Percentiles rank a stretch among this genome's conserved stretches.
phyloP scores from a whole-genome alignment of 2,329 filamentous ascomycete species.

The Fusarium xylarioides region DNA sequence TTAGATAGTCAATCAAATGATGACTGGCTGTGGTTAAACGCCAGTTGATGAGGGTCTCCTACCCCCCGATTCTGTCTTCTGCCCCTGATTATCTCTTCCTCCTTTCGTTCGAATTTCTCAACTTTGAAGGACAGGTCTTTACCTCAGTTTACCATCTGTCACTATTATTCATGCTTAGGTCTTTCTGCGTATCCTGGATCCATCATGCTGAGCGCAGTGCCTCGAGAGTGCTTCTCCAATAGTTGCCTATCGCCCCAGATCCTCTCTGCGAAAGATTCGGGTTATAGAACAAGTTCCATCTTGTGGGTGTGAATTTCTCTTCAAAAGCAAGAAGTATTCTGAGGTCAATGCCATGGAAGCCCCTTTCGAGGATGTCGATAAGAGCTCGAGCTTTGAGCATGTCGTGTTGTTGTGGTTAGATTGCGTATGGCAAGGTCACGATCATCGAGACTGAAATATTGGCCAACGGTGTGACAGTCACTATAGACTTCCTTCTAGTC shows the following conservation, averaged over 20 bases:
- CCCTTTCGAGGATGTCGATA: background rate
- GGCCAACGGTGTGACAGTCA: background rate
- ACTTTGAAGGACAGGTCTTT: background rate
- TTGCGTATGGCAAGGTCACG: background rate
- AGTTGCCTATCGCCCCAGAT: background rate
- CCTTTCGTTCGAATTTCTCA: background rate
- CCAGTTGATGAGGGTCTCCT: background rate
- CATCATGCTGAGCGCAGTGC: background rate
- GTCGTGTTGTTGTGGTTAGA: background rate
- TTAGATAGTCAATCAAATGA: constrained; percentile 2
- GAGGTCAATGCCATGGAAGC: background rate
- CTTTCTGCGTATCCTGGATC: background rate
- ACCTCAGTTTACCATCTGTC: background rate
- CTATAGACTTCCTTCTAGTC: background rate
- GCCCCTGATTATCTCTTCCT: background rate
- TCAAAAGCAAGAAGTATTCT: background rate
- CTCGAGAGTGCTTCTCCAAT: background rate
- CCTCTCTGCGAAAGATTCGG: background rate
- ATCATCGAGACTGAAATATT: background rate
- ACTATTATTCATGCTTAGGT: background rate
- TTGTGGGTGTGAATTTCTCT: background rate
- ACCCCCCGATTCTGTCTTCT: background rate
- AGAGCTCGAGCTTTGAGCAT: background rate
- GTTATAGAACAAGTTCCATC: background rate
- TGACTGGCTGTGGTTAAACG: background rate